These are phyloP conservation scores for Tetratostichococcus sp. DNA, from an alignment of 139 green algal species.

Conservation along the genomic window DNA sequence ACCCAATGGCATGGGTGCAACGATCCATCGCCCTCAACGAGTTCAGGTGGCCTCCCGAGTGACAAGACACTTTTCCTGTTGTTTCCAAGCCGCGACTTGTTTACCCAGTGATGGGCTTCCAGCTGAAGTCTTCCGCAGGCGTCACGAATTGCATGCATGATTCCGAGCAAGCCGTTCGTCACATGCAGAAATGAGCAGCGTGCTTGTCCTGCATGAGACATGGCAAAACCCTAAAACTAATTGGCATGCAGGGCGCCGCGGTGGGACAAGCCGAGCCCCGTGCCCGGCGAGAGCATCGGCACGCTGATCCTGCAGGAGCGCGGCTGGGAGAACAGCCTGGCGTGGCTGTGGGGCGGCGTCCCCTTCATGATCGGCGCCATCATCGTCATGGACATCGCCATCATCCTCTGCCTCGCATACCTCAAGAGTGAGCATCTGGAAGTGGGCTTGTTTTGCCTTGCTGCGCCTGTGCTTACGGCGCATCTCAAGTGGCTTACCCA, in stretches of 20 bases:
- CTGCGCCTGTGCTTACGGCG: no score
- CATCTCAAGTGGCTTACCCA: no score
- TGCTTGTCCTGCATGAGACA: slow-evolving; percentile 2
- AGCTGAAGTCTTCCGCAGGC: no score
- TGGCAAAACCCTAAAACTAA: no score
- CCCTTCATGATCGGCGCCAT: slow-evolving; percentile 6
- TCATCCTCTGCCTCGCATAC: slow-evolving; percentile 16
- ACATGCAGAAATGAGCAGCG: no score
- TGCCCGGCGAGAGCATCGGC: not conserved
- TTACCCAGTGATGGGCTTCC: no score
- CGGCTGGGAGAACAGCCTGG: not conserved
- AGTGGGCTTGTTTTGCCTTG: no score
- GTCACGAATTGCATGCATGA: no score
- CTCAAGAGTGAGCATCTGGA: slow-evolving; percentile 18
- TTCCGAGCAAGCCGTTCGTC: no score
- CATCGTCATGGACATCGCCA: slow-evolving; percentile 13
- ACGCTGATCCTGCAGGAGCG: not conserved
- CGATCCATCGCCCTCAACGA: slow-evolving; percentile 20
- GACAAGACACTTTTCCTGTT: no score
- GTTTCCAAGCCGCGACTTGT: no score
- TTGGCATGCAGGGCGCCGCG: not conserved
- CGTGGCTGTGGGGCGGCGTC: slow-evolving; percentile 12
- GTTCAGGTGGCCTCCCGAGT: no score
- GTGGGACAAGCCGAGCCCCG: slow-evolving; percentile 2
- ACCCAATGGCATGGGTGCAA: slow-evolving; percentile 25